A percentile compares a stretch with the other conserved stretches of the same genome.
Conservation (phyloP, 2,329 filamentous ascomycete genomes). For the Pleoardoris graminearum region DNA sequence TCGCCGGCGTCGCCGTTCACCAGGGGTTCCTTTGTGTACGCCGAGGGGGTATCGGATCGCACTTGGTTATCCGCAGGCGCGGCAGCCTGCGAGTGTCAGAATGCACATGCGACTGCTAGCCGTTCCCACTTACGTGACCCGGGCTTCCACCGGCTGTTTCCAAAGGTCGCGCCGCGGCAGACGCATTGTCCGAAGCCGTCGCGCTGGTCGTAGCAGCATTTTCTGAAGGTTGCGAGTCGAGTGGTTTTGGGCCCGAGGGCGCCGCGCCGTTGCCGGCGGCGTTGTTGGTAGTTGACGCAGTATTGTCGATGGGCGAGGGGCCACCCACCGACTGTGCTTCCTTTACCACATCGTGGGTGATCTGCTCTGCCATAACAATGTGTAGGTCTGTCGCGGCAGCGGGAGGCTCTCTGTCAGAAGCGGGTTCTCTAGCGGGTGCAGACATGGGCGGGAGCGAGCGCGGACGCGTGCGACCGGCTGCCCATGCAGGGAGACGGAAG, state of each 20-base stretch:
- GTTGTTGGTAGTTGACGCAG: conserved; percentile 62
- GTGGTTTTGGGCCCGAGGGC: conserved; percentile 42
- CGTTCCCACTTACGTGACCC: conserved; percentile 27
- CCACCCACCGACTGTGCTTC: conserved; percentile 69
- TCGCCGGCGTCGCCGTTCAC: conserved; percentile 44
- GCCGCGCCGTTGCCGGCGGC: conserved; percentile 56
- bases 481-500: conserved; percentile 30
- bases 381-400: conserved; percentile 51
- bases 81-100: conserved; percentile 23
- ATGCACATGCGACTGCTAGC: neutral
- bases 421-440: conserved; percentile 25
- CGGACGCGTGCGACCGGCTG: conserved; percentile 17
- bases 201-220: conserved; percentile 45
- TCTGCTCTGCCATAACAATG: conserved; percentile 75
- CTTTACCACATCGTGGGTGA: conserved; percentile 72
- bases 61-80: conserved; percentile 17
- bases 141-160: conserved; percentile 21
- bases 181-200: conserved; percentile 24
- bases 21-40: conserved; percentile 29
- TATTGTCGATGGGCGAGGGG: conserved; percentile 65
- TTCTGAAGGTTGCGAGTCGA: conserved; percentile 30
- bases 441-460: conserved; percentile 15
- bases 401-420: conserved; percentile 39
- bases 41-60: conserved; percentile 11
- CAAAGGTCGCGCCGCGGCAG: conserved; percentile 21